Evolutionary conservation across 2,329 filamentous ascomycete genomes (phyloP).

Genomic region (Trichoderma cornu-damae): DNA sequence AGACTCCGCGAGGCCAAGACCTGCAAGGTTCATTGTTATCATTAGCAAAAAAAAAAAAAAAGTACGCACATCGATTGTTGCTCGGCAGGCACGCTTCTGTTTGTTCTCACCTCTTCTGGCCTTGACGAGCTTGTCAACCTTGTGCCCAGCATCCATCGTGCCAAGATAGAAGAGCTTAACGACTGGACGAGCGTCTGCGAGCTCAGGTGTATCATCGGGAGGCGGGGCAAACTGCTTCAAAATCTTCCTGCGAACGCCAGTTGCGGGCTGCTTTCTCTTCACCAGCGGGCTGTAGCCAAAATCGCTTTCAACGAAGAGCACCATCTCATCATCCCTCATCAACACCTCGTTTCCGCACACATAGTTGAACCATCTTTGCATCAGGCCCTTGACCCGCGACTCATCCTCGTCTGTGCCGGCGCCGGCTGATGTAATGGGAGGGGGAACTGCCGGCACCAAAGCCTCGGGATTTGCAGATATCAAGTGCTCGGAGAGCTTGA

Average conservation of each 20-base stretch:
- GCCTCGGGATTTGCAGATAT: constrained; percentile 97
- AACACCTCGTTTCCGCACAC: constrained; percentile 89
- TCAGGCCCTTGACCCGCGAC: constrained; percentile 73
- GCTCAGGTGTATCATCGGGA: constrained; percentile 92
- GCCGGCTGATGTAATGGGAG: constrained; percentile 89
- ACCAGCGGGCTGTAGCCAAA: constrained; percentile 97
- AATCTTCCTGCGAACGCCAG: constrained; percentile 88
- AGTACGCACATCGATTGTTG: too few relatives aligned
- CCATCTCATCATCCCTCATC: constrained; percentile 93
- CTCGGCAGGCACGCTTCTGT: background rate
- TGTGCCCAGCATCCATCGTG: constrained; percentile 95
- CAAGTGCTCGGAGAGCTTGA: constrained; percentile 91
- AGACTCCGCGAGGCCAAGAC: constrained; percentile 83
- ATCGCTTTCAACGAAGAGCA: constrained; percentile 97
- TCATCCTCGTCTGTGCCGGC: constrained; percentile 97
- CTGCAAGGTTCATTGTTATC: constrained; percentile 48
- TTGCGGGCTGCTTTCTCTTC: constrained; percentile 93
- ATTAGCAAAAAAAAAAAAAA: constrained; percentile 16
- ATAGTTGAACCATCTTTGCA: constrained; percentile 94
- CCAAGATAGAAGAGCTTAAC: constrained; percentile 96
- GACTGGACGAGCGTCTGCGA: constrained; percentile 80
- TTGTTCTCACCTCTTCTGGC: constrained; percentile 68
- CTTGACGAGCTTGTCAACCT: constrained; percentile 92
- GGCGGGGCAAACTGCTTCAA: constrained; percentile 98
- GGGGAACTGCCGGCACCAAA: constrained; percentile 87